Evolutionary conservation across 2,329 filamentous ascomycete species (phyloP), one percentile per base, ranked within the genome.

Genomic region (Colletotrichum theobromicola): DNA sequence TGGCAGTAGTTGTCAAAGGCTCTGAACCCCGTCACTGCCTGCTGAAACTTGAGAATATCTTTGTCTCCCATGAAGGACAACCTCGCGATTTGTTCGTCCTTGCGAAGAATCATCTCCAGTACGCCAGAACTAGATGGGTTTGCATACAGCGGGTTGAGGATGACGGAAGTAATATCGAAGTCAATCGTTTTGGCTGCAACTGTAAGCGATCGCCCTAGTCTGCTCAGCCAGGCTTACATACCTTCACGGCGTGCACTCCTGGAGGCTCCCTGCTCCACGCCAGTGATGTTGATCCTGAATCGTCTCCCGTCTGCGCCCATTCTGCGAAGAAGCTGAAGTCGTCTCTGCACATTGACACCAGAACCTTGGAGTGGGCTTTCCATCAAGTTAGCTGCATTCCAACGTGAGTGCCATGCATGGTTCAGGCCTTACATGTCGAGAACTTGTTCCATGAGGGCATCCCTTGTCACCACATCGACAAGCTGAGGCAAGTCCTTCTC

Each of bases 401-500:
- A 76, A 37, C 12, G 10, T 21, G 35, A n/a, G 13, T 13, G 18
- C 12, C 28, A 32, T 16, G 18, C 16, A 21, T 34, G 16, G 16
- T 12, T 16, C 18, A 15, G 21, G 12, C 34, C 26, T 4, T 15
- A 76, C 75, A 74, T 35, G 13, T 76, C 74, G 6, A 83, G 70
- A 4, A 83, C 72, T 34, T 83, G 75, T 50, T 82, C 80, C 82
- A 83, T 83, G 70, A 83, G 78, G 28, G 81, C 81, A 7, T 82
- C 81, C 6, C 77, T 76, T 0, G 79, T 83, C 3, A 82, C 79
- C 6, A 82, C 79, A 32, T 82, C 81, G 6, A 83, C 78, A 7
- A 82, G 77, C 24, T 77, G 77, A 4, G 74, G 53, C 13, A 77
- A 70, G 7, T 81, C 77, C 24, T 75, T 80, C 46, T 82, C 81